phyloP scores from a whole-genome alignment of 139 green algal genomes.

The Zygnema circumcarinatum region DNA sequence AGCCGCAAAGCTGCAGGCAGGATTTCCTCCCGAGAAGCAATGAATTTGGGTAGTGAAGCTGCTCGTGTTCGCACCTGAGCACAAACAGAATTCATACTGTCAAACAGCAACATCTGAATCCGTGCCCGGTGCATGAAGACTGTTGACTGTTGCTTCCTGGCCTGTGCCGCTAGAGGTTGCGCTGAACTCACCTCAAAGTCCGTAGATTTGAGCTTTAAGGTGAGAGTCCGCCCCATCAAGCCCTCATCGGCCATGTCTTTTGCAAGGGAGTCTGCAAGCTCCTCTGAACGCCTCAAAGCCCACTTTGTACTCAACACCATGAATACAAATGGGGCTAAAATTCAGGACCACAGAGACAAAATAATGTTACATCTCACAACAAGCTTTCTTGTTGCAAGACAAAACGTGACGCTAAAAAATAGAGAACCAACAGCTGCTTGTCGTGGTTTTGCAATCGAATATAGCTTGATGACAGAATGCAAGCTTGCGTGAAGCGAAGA shows the following conservation, averaged over 20 bases:
- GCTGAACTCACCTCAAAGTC: constrained; percentile 47
- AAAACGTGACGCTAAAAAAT: too few relatives aligned
- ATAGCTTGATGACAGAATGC: too few relatives aligned
- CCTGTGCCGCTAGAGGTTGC: neutral
- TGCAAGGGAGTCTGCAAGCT: constrained; percentile 41
- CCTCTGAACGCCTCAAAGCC: too few relatives aligned
- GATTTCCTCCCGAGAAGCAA: constrained; percentile 70
- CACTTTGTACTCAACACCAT: too few relatives aligned
- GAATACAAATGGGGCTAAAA: too few relatives aligned
- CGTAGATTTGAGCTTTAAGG: constrained; percentile 62
- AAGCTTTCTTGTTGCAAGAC: too few relatives aligned
- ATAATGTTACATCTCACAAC: too few relatives aligned
- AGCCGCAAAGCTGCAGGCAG: constrained; percentile 67
- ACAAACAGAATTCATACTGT: neutral
- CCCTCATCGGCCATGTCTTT: constrained; percentile 47
- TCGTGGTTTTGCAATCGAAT: too few relatives aligned
- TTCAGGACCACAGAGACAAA: too few relatives aligned
- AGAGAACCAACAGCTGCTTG: too few relatives aligned
- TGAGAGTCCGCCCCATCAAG: constrained; percentile 55
- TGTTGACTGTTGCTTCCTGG: neutral
- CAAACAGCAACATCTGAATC: neutral
- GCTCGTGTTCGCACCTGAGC: constrained; percentile 72
- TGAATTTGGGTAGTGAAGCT: constrained; percentile 70
- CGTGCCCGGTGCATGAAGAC: neutral
- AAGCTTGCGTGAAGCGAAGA: too few relatives aligned